These are phyloP conservation scores for Neonectria coccinea DNA, from an alignment of 2,329 filamentous ascomycete species.

Conservation along the genomic window DNA sequence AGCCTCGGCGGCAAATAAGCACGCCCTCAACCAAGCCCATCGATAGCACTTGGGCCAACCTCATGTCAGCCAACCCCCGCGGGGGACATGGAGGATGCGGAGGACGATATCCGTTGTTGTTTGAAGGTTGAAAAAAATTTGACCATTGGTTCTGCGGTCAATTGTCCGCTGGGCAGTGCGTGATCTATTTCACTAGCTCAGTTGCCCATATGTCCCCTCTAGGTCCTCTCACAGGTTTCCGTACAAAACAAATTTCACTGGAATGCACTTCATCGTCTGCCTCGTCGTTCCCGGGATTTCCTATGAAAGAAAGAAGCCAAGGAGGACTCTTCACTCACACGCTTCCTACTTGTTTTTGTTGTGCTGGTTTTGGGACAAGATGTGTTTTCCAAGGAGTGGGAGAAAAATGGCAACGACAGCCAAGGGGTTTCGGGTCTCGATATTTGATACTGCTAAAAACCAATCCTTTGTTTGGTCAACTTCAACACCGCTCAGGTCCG, in stretches of 20 bases:
- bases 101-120: conserved; percentile 47
- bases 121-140: conserved; percentile 50
- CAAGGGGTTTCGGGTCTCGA: neutral
- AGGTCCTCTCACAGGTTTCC: conserved; percentile 48
- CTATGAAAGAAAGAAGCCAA: conserved; percentile 7
- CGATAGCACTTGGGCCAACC: conserved; percentile 41
- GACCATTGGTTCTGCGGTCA: conserved; percentile 47
- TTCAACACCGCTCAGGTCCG: neutral
- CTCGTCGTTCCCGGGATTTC: conserved; percentile 10
- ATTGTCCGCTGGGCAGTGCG: conserved; percentile 36
- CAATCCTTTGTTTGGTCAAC: conserved; percentile 3
- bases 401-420: neutral
- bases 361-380: neutral
- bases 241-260: conserved; percentile 47
- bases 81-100: conserved; percentile 37
- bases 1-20: conserved; percentile 67
- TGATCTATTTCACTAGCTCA: conserved; percentile 45
- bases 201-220: conserved; percentile 46
- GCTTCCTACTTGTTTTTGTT: neutral
- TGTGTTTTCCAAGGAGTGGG: neutral
- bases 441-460: conserved; percentile 2
- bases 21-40: conserved; percentile 37
- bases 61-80: conserved; percentile 35
- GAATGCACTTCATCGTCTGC: conserved; percentile 41
- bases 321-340: conserved; percentile 10